Conservation (phyloP, 345 rosid genomes). For the Citrus glauca region DNA sequence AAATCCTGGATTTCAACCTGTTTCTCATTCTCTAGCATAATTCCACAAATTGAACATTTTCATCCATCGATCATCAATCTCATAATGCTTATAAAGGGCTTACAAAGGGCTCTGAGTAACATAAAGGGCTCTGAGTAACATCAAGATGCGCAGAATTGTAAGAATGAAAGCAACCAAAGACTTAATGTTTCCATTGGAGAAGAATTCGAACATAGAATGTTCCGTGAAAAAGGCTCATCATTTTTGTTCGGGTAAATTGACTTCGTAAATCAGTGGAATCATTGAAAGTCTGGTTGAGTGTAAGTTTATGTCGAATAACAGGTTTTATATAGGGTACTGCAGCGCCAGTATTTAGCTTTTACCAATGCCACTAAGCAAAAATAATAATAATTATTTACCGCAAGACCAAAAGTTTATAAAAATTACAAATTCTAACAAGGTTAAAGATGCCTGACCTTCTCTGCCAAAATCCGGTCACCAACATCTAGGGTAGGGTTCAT, state of each 20-base stretch:
- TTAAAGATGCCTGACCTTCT: conserved; percentile 54
- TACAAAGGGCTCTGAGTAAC: background rate
- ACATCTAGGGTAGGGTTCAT: conserved; percentile 87
- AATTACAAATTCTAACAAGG: background rate
- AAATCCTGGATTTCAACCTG: background rate
- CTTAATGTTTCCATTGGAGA: background rate
- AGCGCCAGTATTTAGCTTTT: background rate
- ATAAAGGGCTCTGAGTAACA: background rate
- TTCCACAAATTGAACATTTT: background rate
- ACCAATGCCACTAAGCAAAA: background rate
- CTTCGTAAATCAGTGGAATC: too few species aligned
- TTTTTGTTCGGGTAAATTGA: background rate
- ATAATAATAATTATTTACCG: background rate
- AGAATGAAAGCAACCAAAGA: background rate
- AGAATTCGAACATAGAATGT: background rate
- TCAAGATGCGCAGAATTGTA: background rate
- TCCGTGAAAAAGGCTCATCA: background rate
- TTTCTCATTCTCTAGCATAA: background rate
- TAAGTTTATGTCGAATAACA: background rate
- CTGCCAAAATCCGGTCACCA: conserved; percentile 85
- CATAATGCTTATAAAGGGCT: background rate
- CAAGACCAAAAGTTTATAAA: background rate
- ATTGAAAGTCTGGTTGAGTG: too few species aligned
- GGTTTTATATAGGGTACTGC: background rate
- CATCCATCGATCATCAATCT: background rate